These are phyloP conservation scores for Bonia amplexicaulis DNA, from an alignment of 176 grass and related monocot genomes.

Conservation along the genomic window DNA sequence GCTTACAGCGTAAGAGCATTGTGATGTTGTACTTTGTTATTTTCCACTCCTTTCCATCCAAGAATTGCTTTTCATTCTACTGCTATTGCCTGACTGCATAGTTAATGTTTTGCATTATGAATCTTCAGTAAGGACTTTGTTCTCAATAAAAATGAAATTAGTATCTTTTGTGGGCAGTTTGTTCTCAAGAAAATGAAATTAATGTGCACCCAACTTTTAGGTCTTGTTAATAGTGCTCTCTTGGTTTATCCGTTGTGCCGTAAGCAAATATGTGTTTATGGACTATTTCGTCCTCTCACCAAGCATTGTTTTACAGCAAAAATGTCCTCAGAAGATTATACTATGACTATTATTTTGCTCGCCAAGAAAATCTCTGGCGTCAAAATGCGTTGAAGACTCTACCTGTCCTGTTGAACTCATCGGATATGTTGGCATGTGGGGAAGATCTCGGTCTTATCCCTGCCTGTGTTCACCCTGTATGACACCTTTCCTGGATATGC, in stretches of 20 bases:
- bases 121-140: neutral
- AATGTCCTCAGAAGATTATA: conserved; percentile 95
- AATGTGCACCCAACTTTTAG: neutral
- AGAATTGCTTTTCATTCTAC: neutral
- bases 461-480: conserved; percentile 99
- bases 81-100: neutral
- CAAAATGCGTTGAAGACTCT: conserved; percentile 97
- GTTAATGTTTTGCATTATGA: neutral
- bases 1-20: neutral
- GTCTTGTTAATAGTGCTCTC: neutral
- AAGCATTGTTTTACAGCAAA: conserved; percentile 62
- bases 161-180: neutral
- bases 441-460: conserved; percentile 98
- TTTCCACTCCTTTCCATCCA: neutral
- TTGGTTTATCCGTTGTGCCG: conserved; percentile 7
- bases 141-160: neutral
- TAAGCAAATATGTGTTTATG: neutral
- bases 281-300: conserved; percentile 16
- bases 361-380: conserved; percentile 92
- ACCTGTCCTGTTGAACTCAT: conserved; percentile 88
- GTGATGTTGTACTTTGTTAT: conserved; percentile 10
- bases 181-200: conserved; percentile 13
- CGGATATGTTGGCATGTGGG: conserved; percentile 97
- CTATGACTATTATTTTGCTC: conserved; percentile 89
- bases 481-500: conserved; percentile 8